Conservation (phyloP, 1,139 yeast genomes). For the Hansenula sp. region DNA sequence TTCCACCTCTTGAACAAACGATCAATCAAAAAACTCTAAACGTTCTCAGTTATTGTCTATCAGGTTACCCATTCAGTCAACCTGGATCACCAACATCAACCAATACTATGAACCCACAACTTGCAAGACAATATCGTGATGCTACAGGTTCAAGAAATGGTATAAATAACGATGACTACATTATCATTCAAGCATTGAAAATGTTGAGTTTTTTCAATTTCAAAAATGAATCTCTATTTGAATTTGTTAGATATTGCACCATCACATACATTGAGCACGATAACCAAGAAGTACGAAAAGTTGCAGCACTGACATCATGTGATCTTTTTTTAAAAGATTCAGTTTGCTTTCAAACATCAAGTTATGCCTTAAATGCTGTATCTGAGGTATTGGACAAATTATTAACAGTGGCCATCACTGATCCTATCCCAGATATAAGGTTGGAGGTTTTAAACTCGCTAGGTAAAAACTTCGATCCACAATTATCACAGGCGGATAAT, state of each 20-base stretch:
- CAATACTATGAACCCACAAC: slow-evolving; percentile 54
- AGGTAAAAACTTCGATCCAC: slow-evolving; percentile 80
- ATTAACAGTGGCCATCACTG: slow-evolving; percentile 84
- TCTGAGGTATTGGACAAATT: slow-evolving; percentile 80
- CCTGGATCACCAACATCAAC: slow-evolving; percentile 79
- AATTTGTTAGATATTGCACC: slow-evolving; percentile 81
- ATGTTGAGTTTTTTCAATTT: slow-evolving; percentile 76
- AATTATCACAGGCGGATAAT: slow-evolving; percentile 89
- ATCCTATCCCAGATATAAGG: slow-evolving; percentile 79
- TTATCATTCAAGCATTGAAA: slow-evolving; percentile 34
- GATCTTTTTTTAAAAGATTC: slow-evolving; percentile 77
- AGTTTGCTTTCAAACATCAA: slow-evolving; percentile 79
- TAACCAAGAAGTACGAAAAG: slow-evolving; percentile 72
- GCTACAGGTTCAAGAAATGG: slow-evolving; percentile 68
- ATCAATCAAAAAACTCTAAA: slow-evolving; percentile 72
- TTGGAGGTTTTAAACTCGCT: slow-evolving; percentile 71
- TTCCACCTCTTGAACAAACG: slow-evolving; percentile 75
- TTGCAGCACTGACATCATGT: slow-evolving; percentile 84
- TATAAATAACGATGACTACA: slow-evolving; percentile 30
- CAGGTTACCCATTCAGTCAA: slow-evolving; percentile 77
- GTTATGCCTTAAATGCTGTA: slow-evolving; percentile 79
- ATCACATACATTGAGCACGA: slow-evolving; percentile 78
- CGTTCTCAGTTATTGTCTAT: slow-evolving; percentile 68
- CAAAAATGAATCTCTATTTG: slow-evolving; percentile 71
- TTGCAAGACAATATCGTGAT: slow-evolving; percentile 76